phyloP scores from a whole-genome alignment of 169 alveolate species.

The Cryptosporidium sp. region DNA sequence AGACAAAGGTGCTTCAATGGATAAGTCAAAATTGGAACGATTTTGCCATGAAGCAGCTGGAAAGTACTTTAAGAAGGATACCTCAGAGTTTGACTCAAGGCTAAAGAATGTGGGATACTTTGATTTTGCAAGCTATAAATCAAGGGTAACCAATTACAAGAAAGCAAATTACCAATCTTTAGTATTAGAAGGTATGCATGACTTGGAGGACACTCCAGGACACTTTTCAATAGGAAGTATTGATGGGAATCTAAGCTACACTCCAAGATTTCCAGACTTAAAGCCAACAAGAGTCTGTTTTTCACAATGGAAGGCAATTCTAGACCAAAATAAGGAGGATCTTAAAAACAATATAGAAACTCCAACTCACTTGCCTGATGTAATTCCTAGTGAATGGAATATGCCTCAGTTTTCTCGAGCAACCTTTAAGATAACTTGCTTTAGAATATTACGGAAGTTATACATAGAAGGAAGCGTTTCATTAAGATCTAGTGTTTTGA shows the following conservation, averaged over 20 bases:
- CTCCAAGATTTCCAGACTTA: conserved; percentile 65
- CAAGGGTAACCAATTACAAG: conserved; percentile 65
- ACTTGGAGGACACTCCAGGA: conserved; percentile 49
- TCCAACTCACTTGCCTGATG: conserved; percentile 71
- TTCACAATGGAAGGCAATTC: conserved; percentile 60
- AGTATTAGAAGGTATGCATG: conserved; percentile 36
- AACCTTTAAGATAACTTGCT: conserved; percentile 68
- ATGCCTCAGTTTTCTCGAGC: conserved; percentile 73
- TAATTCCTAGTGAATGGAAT: conserved; percentile 67
- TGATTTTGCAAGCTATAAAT: conserved; percentile 36
- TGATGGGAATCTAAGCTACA: conserved; percentile 35
- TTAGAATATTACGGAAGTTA: conserved; percentile 51
- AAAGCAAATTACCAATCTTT: conserved; percentile 18
- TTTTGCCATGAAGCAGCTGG: conserved; percentile 59
- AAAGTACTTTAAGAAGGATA: conserved; percentile 35
- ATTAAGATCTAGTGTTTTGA: conserved; percentile 13
- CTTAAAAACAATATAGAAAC: conserved; percentile 58
- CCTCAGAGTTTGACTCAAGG: background rate
- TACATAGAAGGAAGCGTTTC: conserved; percentile 56
- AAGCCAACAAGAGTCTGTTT: conserved; percentile 53
- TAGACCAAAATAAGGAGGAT: conserved; percentile 71
- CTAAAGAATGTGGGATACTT: conserved; percentile 37
- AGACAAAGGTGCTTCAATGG: conserved; percentile 7
- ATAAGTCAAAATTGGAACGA: conserved; percentile 33
- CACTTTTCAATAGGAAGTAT: conserved; percentile 62